phyloP scores from a whole-genome alignment of 345 rosid genomes.

The Hibiscus tridactylites region DNA sequence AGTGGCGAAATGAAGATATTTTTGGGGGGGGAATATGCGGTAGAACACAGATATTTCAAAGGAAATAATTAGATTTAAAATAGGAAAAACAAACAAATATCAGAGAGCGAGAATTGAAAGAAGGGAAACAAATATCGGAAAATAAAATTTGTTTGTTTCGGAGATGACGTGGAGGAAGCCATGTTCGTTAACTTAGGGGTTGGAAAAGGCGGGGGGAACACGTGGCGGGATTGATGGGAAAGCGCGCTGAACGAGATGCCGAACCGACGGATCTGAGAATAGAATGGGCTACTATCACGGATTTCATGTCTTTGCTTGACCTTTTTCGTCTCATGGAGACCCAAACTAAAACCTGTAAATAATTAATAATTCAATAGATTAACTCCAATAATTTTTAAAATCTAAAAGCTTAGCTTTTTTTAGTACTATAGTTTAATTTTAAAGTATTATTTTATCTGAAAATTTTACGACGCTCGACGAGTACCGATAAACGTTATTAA shows the following conservation, averaged over 20 bases:
- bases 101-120: too few relatives aligned
- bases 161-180: not conserved
- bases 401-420: too few relatives aligned
- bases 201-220: not conserved
- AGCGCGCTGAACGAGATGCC: conserved; percentile 5
- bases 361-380: not conserved
- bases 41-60: not conserved
- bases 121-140: too few relatives aligned
- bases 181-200: not conserved
- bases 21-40: not conserved
- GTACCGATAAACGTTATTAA: too few relatives aligned
- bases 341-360: not conserved
- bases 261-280: conserved; percentile 6
- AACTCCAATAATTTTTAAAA: too few relatives aligned
- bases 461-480: too few relatives aligned
- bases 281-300: conserved; percentile 6
- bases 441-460: too few relatives aligned
- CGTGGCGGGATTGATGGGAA: not conserved
- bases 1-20: not conserved
- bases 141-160: not conserved
- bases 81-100: too few relatives aligned
- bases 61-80: too few relatives aligned
- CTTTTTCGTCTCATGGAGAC: not conserved
- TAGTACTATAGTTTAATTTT: too few relatives aligned
- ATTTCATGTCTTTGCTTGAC: not conserved